Base-by-base conservation (phyloP, 2,329 filamentous ascomycete genomes). In the Penicillium sp. region DNA sequence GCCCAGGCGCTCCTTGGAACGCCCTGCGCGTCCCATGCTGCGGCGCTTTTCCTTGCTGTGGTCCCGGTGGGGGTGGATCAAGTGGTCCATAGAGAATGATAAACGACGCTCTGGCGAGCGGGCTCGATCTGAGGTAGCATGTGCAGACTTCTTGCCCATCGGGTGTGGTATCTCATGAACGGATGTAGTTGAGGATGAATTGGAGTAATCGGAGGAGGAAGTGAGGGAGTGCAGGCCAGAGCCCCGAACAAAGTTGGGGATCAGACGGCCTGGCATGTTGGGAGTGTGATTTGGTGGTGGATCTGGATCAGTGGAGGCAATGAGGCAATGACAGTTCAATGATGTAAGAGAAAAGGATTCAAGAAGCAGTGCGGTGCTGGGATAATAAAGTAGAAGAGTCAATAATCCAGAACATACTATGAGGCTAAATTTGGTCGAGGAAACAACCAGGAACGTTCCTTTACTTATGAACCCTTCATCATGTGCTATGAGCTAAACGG, bases 21-120 rank as follows among this genome's bases (percentile, higher is more conserved):
- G 64, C 18, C 60, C 60, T 0, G 61, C 55, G 6, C 64, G 62
- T 27, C 61, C 61, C n/a, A 68, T 55, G 29, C 62, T 67, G 29
- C 64, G 62, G 34, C 68, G 66, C 58, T 74, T 74, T 24, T 71
- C 69, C 46, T 70, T 71, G 54, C 59, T 59, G 40, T 69, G 63
- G 35, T 71, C 66, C 27, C 66, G 60, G 58, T 68, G 60, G 2
- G 68, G 67, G 50, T 72, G 71, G 31, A 74, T 70, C 38, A 73
- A 50, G 46, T 69, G 64, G 23, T 74, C 71, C 64, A 74, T 69
- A 6, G 63, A 64, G 45, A 71, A 69, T 11, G 69, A 71, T 27
- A 71, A 59, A 39, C 69, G 68, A 27, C 69, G 65, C 47, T 70
- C 68, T 5, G 67, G 61, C 4, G 66, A 66, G 39, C 64, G 59